Conservation (phyloP, 306 rosid genomes). For the Medicago ruthenica region DNA sequence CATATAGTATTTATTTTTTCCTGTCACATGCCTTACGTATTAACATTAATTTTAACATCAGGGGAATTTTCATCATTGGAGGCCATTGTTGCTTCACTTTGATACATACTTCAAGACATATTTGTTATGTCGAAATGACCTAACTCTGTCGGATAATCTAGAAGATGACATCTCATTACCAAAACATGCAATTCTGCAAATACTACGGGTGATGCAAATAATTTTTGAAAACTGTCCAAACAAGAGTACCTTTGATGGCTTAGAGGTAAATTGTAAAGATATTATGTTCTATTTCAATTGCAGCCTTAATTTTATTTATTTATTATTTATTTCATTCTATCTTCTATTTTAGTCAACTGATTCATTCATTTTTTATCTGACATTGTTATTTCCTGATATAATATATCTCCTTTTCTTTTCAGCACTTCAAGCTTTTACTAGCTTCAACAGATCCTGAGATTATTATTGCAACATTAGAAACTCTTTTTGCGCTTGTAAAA, state of each 20-base stretch:
- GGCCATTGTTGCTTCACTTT: conserved; percentile 88
- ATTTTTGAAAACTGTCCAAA: conserved; percentile 91
- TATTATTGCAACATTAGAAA: conserved; percentile 82
- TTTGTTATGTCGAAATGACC: conserved; percentile 83
- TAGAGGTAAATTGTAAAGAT: conserved; percentile 69
- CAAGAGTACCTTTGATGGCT: conserved; percentile 91
- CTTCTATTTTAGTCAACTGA: conserved; percentile 19
- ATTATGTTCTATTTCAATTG: conserved; percentile 24
- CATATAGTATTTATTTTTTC: conserved; percentile 8
- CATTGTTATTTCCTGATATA: conserved; percentile 6
- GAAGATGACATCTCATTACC: conserved; percentile 90
- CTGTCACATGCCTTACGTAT: conserved; percentile 30
- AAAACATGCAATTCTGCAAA: conserved; percentile 84
- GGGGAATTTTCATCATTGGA: conserved; percentile 99
- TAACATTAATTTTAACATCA: conserved; percentile 45
- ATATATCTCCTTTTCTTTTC: conserved; percentile 42
- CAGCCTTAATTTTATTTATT: background rate
- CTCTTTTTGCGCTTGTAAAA: conserved; percentile 90
- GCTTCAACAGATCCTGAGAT: conserved; percentile 95
- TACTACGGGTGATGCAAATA: conserved; percentile 92
- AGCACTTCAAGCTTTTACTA: conserved; percentile 94
- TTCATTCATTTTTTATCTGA: conserved; percentile 24
- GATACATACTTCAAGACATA: conserved; percentile 94
- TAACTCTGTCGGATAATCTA: conserved; percentile 79
- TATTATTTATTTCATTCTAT: background rate